Conservation (phyloP, 192 early-diverging fungal species). For the Backusella psychrophila region DNA sequence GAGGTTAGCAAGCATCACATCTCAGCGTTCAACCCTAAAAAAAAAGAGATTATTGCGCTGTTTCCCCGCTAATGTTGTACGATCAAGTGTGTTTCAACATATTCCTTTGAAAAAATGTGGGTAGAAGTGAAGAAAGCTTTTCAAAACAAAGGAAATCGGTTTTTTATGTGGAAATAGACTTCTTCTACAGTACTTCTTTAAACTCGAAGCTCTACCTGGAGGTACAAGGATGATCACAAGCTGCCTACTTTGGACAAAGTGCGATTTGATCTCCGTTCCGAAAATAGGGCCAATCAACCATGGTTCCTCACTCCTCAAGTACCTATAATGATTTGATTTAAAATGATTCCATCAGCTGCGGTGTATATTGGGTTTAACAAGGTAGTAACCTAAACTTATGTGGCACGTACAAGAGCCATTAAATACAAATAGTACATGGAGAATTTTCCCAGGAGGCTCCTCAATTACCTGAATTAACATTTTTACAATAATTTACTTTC, state of each 20-base stretch:
- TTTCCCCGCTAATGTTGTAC: not conserved
- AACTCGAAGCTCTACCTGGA: not conserved
- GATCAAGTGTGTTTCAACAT: not conserved
- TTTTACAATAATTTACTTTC: not conserved
- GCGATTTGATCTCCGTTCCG: constrained; percentile 3
- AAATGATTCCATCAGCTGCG: not conserved
- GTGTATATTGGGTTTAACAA: not conserved
- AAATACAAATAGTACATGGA: not conserved
- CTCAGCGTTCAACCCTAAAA: constrained; percentile 7
- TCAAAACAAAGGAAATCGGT: not conserved
- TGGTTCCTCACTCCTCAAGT: not conserved
- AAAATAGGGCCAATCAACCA: not conserved
- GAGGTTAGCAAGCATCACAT: constrained; percentile 15
- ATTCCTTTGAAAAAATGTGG: not conserved
- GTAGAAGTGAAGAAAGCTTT: constrained; percentile 1
- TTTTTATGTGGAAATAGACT: not conserved
- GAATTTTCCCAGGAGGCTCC: not conserved
- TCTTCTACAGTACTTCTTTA: constrained; percentile 9
- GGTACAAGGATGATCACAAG: not conserved
- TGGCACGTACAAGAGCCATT: not conserved
- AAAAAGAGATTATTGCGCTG: constrained; percentile 1
- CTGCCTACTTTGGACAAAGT: not conserved
- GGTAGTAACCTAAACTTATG: not conserved
- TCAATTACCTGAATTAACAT: not conserved
- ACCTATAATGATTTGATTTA: not conserved